Evolutionary conservation across 768 basidiomycete genomes (phyloP), one percentile per base, ranked within the genome.

Genomic region (Trametes punicea): DNA sequence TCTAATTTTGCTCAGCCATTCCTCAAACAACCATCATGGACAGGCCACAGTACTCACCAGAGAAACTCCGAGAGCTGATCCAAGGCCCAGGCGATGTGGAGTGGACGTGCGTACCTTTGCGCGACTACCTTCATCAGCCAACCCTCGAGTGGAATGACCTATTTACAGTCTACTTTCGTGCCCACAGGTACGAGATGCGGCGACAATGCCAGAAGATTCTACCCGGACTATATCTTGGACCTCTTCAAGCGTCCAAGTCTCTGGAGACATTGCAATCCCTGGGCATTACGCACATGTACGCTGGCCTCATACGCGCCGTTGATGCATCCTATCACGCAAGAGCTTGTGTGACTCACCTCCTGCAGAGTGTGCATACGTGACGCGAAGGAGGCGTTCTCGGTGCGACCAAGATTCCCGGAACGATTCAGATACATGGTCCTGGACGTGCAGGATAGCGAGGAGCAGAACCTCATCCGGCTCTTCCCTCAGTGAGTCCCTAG

Each of bases 181-280:
- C 31, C 21, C 45, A 25, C 51, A 92, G 89, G 65, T 97, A 97
- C 66, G 93, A 96, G 72, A 95, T 97, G 94, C 80, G 93, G 27
- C 77, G 93, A n/a, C 88, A 95, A 65, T 93, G 91, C 64, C 93
- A 97, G 73, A 89, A 94, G 70, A 95, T 96, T 61, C 75, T 91
- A 0, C 87, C 90, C 23, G 83, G 84, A 16, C 82, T 97, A 33
- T 76, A 84, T 25, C 82, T 97, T 6, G 93, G 93, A 0, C 93
- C 93, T 3, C 92, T 94, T 59, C 87, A 90, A 61, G 90, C 88
- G 8, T 92, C 90, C 1, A 95, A 94, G 69, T 87, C 88, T 0
- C 74, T 92, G 25, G 80, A 87, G 13, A 82, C 81, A 2, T 80
- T 97, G 10, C 73, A 75, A 38, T 69, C 70, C 7, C 79, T 88